These are phyloP conservation scores for Kurtzmaniella quercitrusa DNA, from an alignment of 1,139 yeast species.

Conservation along the genomic window DNA sequence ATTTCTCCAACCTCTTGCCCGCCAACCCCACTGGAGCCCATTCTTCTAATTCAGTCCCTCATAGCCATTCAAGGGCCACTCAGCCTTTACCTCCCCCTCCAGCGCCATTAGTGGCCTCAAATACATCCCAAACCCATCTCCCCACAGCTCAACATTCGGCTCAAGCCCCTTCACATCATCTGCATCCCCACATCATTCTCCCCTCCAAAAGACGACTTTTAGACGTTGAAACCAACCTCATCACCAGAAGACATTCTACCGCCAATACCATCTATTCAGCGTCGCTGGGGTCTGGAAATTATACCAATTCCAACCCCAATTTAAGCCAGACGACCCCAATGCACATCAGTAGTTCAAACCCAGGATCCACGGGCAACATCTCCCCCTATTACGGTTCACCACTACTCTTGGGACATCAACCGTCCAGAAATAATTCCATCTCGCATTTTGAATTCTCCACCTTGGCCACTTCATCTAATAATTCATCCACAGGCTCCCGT, in stretches of 20 bases:
- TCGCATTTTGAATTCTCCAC: conserved; percentile 30
- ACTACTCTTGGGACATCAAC: conserved; percentile 23
- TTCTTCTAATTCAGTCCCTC: not conserved
- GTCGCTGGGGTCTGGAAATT: conserved; percentile 3
- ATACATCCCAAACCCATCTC: conserved; percentile 1
- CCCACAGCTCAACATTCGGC: conserved; percentile 1
- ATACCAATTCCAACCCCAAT: conserved; percentile 17
- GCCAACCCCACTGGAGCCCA: not conserved
- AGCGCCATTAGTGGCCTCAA: conserved; percentile 7
- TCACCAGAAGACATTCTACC: conserved; percentile 22
- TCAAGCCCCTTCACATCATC: conserved; percentile 1
- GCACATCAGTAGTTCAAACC: conserved; percentile 3
- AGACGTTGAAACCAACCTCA: conserved; percentile 15
- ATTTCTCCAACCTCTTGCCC: conserved; percentile 4
- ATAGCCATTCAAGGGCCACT: not conserved
- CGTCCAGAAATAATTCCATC: conserved; percentile 35
- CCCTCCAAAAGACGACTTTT: conserved; percentile 25
- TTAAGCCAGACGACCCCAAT: conserved; percentile 8
- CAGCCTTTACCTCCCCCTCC: conserved; percentile 1
- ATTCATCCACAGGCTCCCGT: conserved; percentile 26
- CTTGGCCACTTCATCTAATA: conserved; percentile 21
- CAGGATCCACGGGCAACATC: conserved; percentile 16
- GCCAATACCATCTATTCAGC: conserved; percentile 18
- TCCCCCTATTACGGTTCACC: conserved; percentile 32
- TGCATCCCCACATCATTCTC: conserved; percentile 9